Evolutionary conservation across 352 stramenopile genomes (phyloP).

Genomic region (Pseudoperonospora humuli): DNA sequence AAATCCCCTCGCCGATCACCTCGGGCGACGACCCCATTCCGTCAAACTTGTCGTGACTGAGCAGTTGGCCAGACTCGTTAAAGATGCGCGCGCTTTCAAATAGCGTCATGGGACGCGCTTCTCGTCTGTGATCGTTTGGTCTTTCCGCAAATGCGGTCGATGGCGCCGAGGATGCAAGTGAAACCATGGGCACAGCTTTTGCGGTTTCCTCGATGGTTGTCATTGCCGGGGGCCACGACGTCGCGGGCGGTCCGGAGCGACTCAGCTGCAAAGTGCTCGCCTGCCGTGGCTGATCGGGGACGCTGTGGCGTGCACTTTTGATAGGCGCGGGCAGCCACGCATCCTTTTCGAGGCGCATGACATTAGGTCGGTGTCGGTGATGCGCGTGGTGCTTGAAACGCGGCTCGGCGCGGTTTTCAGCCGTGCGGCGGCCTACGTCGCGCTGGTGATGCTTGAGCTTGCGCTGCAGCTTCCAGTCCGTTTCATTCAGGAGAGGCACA

Average conservation of each 20-base stretch:
- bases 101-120: conserved; percentile 58
- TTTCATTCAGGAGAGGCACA: conserved; percentile 20
- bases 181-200: conserved; percentile 15
- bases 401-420: conserved; percentile 15
- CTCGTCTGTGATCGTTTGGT: conserved; percentile 30
- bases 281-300: conserved; percentile 26
- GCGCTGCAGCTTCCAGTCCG: conserved; percentile 50
- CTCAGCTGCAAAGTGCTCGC: conserved; percentile 25
- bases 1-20: conserved; percentile 7
- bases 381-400: conserved; percentile 36
- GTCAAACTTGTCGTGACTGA: conserved; percentile 68
- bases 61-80: conserved; percentile 59
- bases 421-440: conserved; percentile 33
- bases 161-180: conserved; percentile 40
- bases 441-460: conserved; percentile 67
- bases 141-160: conserved; percentile 24
- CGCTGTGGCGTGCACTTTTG: conserved; percentile 25
- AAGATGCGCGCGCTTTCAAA: conserved; percentile 76
- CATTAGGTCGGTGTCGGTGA: conserved; percentile 23
- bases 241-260: conserved; percentile 37
- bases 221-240: conserved; percentile 44
- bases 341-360: conserved; percentile 33
- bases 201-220: conserved; percentile 18
- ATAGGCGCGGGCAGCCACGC: conserved; percentile 24
- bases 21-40: conserved; percentile 54